Evolutionary conservation across 177 flowering plant species (phyloP), one percentile per base, ranked within the genome.

Genomic region (Tripterygium wilfordii): DNA sequence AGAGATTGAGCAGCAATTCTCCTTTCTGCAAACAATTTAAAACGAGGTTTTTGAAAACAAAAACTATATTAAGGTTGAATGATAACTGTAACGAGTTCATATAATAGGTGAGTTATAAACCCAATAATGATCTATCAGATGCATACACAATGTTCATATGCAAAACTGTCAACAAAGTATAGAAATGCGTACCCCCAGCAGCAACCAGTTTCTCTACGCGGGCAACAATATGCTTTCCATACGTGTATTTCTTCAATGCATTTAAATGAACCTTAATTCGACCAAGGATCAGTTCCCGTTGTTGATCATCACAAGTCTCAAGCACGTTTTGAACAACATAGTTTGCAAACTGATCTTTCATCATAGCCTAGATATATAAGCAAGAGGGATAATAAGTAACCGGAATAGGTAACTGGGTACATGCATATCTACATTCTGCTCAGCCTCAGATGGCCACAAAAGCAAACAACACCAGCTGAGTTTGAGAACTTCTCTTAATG

Each of bases 331-430:
- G 99, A 29, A 94, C 99, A 61, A 94, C 99, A 27, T 94, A 94
- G 62, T 94, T 94, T 28, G 90, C 99, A 75, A 90, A 94, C 72
- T 94, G 99, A 56, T 94, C 99, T 51, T 94, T 94, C 97, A 89
- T 94, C 97, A 90, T 94, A 31, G 90, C 97, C 97, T 94, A 52
- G 16, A 28, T 29, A 17, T 53, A 54, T 24, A 12, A 4, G 21
- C 15, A 16, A 38, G 20, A 38, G 40, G 18, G 20, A 38, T 39
- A 42, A 28, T 5, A 19, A 22, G n/a, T n/a, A n/a, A n/a, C n/a
- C n/a, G n/a, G n/a, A n/a, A n/a, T n/a, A n/a, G n/a, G n/a, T n/a
- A n/a, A n/a, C n/a, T n/a, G n/a, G n/a, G n/a, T n/a, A n/a, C n/a
- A n/a, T n/a, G n/a, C n/a, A n/a, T n/a, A n/a, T n/a, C n/a, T n/a